Evolutionary conservation across 352 stramenopile genomes (phyloP), one percentile per base, ranked within the genome.

Genomic region (Thalassiosira mediterranea): DNA sequence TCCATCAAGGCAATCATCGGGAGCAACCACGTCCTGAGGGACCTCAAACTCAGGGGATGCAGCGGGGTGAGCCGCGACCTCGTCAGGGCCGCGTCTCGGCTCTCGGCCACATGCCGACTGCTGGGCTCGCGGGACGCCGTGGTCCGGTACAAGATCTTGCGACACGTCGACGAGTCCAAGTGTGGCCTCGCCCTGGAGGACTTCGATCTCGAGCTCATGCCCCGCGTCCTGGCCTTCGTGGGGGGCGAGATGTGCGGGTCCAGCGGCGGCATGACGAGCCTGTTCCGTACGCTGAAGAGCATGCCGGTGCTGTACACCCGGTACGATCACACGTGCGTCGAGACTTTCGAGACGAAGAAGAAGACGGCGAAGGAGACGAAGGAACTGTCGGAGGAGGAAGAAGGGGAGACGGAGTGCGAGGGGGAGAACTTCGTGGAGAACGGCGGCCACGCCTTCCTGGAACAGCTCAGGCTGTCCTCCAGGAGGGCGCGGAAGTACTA

Each of bases 161-260:
- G 47, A 15, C 57, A 67, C 23, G 34, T 70, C 1, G 38, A 77
- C 31, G 51, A 26, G 5, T 25, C 58, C 40, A 15, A 29, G 19
- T 32, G 37, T 42, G 59, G 51, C 8, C 37, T 64, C 8, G 25
- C 19, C 1, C 31, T 71, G 4, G 61, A 71, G 13, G 19, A 59
- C 47, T 71, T 46, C 46, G 68, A 77, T 21, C 40, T 56, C 4
- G 53, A 64, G 17, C 21, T 77, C n/a, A 58, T 77, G 38, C 68
- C 68, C 32, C 52, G 60, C 38, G 54, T 77, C 29, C 37, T 77
- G 0, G 48, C 68, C 34, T 71, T 70, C 54, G 58, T 77, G 1
- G n/a, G n/a, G n/a, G n/a, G n/a, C n/a, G n/a, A n/a, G n/a, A n/a
- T n/a, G n/a, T n/a, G n/a, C n/a, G 68, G 51, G 3, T 31, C 70